Evolutionary conservation across 2,329 filamentous ascomycete species (phyloP).

Genomic region (Talaromyces sp.): DNA sequence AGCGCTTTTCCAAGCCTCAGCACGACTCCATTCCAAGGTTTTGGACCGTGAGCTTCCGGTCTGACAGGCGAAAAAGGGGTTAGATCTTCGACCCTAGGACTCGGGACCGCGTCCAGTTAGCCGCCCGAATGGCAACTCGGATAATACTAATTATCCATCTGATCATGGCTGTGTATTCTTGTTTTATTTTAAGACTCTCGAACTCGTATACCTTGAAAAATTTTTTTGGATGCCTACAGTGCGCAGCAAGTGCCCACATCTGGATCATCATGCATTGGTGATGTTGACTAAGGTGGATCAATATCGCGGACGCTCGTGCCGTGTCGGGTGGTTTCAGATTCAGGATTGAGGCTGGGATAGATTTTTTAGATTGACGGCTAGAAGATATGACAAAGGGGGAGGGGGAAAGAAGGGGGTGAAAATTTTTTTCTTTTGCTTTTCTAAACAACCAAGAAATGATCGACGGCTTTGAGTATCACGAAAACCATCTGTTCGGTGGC

Average conservation of each 20-base stretch:
- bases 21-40: slow-evolving; percentile 1
- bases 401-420: background rate
- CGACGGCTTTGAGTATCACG: background rate
- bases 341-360: slow-evolving; percentile 32
- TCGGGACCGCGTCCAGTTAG: background rate
- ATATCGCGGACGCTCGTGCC: slow-evolving; percentile 22
- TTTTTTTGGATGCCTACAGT: too few relatives aligned
- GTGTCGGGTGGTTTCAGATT: slow-evolving; percentile 25
- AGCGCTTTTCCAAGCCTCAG: background rate
- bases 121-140: background rate
- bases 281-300: slow-evolving; percentile 18
- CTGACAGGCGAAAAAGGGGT: slow-evolving; percentile 5
- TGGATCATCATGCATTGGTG: too few relatives aligned
- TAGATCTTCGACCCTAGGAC: background rate
- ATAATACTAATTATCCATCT: background rate
- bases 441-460: background rate
- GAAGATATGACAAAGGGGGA: too few relatives aligned
- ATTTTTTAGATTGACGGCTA: too few relatives aligned
- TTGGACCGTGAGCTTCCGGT: slow-evolving; percentile 5
- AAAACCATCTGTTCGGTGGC: background rate
- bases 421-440: too few relatives aligned
- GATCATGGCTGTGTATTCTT: background rate
- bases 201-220: too few relatives aligned
- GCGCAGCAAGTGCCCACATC: background rate
- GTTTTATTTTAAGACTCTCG: background rate